These are phyloP conservation scores for Calonectria honghensis DNA, from an alignment of 2,329 filamentous ascomycete species.

Conservation along the genomic window DNA sequence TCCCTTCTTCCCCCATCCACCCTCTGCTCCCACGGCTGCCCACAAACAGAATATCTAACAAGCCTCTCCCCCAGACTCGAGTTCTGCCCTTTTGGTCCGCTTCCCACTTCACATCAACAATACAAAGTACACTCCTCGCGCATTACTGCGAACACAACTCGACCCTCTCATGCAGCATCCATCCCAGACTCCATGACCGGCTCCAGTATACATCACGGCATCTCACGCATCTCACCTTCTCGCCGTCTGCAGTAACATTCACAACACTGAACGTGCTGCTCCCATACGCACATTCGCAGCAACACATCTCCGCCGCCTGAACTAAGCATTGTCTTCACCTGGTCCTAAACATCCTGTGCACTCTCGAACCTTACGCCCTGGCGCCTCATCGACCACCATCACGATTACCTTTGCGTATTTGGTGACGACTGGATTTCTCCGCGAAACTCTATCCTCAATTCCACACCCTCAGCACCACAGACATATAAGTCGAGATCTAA, in stretches of 20 bases:
- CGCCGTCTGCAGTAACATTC: slow-evolving; percentile 46
- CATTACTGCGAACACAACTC: slow-evolving; percentile 37
- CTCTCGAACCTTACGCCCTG: slow-evolving; percentile 40
- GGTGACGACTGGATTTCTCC: slow-evolving; percentile 44
- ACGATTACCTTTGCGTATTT: slow-evolving; percentile 45
- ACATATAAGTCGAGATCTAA: slow-evolving; percentile 42
- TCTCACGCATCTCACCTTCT: slow-evolving; percentile 41
- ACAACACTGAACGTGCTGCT: slow-evolving; percentile 39
- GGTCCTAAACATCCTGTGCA: slow-evolving; percentile 15
- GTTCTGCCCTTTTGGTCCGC: slow-evolving; percentile 43
- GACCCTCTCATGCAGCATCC: slow-evolving; percentile 47
- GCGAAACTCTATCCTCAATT: slow-evolving; percentile 39
- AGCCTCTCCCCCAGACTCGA: slow-evolving; percentile 53
- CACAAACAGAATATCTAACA: slow-evolving; percentile 56
- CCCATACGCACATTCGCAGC: slow-evolving; percentile 24
- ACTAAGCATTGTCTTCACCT: slow-evolving; percentile 15
- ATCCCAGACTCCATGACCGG: slow-evolving; percentile 52
- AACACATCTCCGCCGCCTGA: not conserved
- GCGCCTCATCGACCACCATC: slow-evolving; percentile 48
- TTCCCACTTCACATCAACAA: slow-evolving; percentile 51
- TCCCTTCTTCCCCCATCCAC: slow-evolving; percentile 54
- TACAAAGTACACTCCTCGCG: slow-evolving; percentile 39
- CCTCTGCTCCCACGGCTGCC: slow-evolving; percentile 49
- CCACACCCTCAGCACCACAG: slow-evolving; percentile 29
- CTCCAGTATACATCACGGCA: slow-evolving; percentile 48